These are phyloP conservation scores for Pirum gemmata DNA, from an alignment of 78 protist genomes.

Conservation along the genomic window DNA sequence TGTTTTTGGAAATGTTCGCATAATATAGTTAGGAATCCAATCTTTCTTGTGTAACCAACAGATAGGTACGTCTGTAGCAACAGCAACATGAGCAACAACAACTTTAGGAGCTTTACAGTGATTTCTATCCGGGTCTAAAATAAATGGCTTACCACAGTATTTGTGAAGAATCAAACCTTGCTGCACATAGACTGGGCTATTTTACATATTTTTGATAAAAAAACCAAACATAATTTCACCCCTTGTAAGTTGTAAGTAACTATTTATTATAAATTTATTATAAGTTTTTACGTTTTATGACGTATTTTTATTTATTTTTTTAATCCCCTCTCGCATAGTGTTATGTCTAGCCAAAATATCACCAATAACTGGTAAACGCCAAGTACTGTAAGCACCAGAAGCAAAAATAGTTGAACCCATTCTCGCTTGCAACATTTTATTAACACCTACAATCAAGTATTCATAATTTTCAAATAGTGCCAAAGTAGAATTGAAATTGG, in stretches of 20 bases:
- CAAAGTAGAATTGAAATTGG: no score
- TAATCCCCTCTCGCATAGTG: slow-evolving; percentile 46
- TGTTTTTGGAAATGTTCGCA: no score
- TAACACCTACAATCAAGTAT: not conserved
- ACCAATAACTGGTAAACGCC: slow-evolving; percentile 9
- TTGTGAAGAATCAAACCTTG: slow-evolving; percentile 27
- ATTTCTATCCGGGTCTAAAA: not conserved
- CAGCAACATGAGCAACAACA: slow-evolving; percentile 1
- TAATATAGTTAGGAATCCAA: not conserved
- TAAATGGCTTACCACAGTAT: slow-evolving; percentile 8
- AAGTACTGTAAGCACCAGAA: slow-evolving; percentile 33
- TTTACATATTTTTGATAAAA: no score
- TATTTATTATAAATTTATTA: no score
- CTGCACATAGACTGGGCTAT: slow-evolving; percentile 34
- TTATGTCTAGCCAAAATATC: slow-evolving; percentile 36
- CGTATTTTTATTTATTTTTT: no score
- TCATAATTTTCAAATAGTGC: no score
- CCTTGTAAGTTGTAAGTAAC: no score
- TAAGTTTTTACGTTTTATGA: no score
- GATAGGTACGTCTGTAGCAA: slow-evolving; percentile 37
- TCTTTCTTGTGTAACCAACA: slow-evolving; percentile 16
- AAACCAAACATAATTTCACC: no score
- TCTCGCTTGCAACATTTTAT: slow-evolving; percentile 26
- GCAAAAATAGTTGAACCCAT: slow-evolving; percentile 28
- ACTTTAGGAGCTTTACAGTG: slow-evolving; percentile 22